Conservation (phyloP, 352 stramenopile genomes). For the Bremia lactucae region DNA sequence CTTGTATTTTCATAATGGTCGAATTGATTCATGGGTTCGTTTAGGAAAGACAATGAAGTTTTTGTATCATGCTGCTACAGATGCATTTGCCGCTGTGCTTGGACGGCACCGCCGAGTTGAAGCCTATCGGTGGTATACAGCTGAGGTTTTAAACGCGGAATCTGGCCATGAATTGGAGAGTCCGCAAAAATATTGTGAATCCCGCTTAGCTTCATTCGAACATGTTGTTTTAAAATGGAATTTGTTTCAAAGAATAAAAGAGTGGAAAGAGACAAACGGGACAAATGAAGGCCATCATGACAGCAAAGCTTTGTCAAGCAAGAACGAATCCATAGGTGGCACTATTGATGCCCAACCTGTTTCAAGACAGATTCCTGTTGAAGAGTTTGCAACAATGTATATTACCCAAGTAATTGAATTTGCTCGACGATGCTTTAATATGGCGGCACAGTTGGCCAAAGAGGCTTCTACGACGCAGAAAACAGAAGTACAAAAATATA, state of each 20-base stretch:
- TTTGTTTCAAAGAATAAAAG: constrained; percentile 50
- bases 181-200: background rate
- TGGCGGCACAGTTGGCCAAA: constrained; percentile 38
- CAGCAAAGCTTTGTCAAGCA: background rate
- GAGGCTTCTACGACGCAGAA: constrained; percentile 7
- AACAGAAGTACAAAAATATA: constrained; percentile 4
- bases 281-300: constrained; percentile 2
- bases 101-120: constrained; percentile 28
- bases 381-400: constrained; percentile 34
- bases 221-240: constrained; percentile 29
- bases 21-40: constrained; percentile 55
- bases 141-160: background rate
- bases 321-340: constrained; percentile 2
- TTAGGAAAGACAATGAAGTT: constrained; percentile 61
- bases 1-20: constrained; percentile 42
- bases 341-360: background rate
- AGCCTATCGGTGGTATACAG: constrained; percentile 29
- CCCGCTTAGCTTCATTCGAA: constrained; percentile 20
- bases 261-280: constrained; percentile 33
- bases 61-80: constrained; percentile 50
- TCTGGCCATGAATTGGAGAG: background rate
- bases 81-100: constrained; percentile 45
- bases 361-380: constrained; percentile 22
- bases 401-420: constrained; percentile 55
- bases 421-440: constrained; percentile 44